Percentiles rank a stretch among this genome's conserved stretches.
Conservation (phyloP, 805 yeast species). For the Grigorovia jiainica region DNA sequence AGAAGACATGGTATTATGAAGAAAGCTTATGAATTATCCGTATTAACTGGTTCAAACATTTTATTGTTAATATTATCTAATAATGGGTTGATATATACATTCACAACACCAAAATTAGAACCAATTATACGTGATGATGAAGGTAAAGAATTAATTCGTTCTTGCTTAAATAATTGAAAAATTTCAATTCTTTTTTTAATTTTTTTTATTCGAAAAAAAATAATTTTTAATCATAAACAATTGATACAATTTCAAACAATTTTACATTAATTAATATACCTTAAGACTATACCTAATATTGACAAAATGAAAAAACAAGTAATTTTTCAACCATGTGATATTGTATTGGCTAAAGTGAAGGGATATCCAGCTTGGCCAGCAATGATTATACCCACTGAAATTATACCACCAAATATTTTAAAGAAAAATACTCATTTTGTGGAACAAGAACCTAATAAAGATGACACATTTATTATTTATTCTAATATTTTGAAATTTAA, state of each 20-base stretch:
- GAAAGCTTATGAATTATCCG: slow-evolving; percentile 92
- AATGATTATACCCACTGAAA: slow-evolving; percentile 53
- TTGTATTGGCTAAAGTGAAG: slow-evolving; percentile 71
- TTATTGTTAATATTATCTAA: slow-evolving; percentile 84
- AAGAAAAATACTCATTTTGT: slow-evolving; percentile 15
- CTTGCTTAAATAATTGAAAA: slow-evolving; percentile 58
- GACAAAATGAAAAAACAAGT: neutral
- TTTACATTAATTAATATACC: too few relatives aligned
- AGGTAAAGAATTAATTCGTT: slow-evolving; percentile 91
- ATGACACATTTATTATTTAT: slow-evolving; percentile 15
- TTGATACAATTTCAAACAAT: too few relatives aligned
- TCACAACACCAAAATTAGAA: slow-evolving; percentile 93
- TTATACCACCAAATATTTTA: slow-evolving; percentile 49
- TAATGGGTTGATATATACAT: slow-evolving; percentile 92
- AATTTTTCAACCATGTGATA: slow-evolving; percentile 35
- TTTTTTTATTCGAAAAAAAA: neutral
- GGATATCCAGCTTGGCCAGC: slow-evolving; percentile 93
- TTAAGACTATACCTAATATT: too few relatives aligned
- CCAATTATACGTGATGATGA: slow-evolving; percentile 90
- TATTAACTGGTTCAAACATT: slow-evolving; percentile 93
- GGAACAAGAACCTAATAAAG: slow-evolving; percentile 4
- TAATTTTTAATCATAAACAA: neutral
- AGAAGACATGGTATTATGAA: slow-evolving; percentile 98
- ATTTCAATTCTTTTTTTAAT: too few relatives aligned
- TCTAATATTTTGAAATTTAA: slow-evolving; percentile 20